A percentile compares a stretch with the other conserved stretches of the same genome.
These are phyloP conservation scores for Paradendryphiella salina DNA, from an alignment of 2,329 filamentous ascomycete genomes.

Conservation along the genomic window DNA sequence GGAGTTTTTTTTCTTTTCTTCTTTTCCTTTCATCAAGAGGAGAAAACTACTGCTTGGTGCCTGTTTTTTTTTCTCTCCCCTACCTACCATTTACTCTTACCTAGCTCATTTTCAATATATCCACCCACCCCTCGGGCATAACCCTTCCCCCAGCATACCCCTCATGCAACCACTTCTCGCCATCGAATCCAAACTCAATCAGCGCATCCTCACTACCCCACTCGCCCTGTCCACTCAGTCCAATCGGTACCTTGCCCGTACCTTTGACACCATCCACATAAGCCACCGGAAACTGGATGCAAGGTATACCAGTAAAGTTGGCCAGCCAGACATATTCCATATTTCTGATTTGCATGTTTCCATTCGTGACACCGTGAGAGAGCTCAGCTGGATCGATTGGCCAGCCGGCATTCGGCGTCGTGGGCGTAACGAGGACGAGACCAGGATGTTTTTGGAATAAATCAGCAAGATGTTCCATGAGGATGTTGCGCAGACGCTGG, in stretches of 20 bases:
- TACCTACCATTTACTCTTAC: background rate
- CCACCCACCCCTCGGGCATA: constrained; percentile 46
- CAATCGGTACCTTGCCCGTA: constrained; percentile 60
- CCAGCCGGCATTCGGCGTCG: constrained; percentile 76
- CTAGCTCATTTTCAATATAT: constrained; percentile 38
- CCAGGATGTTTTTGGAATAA: constrained; percentile 73
- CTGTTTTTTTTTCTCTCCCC: too few relatives aligned
- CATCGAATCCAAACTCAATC: constrained; percentile 58
- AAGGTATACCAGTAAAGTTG: constrained; percentile 78
- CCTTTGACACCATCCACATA: constrained; percentile 62
- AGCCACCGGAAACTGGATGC: constrained; percentile 73
- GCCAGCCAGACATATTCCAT: constrained; percentile 88
- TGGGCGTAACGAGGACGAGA: constrained; percentile 77
- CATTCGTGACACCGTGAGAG: constrained; percentile 68
- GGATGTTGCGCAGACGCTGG: constrained; percentile 70
- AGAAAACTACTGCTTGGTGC: too few relatives aligned
- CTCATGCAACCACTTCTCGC: constrained; percentile 53
- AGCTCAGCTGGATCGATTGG: constrained; percentile 67
- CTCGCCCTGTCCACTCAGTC: constrained; percentile 59
- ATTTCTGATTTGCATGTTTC: constrained; percentile 69
- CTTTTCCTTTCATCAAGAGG: too few relatives aligned
- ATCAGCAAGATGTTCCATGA: constrained; percentile 77
- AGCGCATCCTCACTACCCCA: constrained; percentile 59
- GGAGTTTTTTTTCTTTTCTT: too few relatives aligned
- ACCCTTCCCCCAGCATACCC: constrained; percentile 41